Percentiles rank a stretch among this genome's conserved stretches.
These are phyloP conservation scores for Cyberlindnera mycetangii DNA, from an alignment of 805 yeast genomes.

Conservation along the genomic window DNA sequence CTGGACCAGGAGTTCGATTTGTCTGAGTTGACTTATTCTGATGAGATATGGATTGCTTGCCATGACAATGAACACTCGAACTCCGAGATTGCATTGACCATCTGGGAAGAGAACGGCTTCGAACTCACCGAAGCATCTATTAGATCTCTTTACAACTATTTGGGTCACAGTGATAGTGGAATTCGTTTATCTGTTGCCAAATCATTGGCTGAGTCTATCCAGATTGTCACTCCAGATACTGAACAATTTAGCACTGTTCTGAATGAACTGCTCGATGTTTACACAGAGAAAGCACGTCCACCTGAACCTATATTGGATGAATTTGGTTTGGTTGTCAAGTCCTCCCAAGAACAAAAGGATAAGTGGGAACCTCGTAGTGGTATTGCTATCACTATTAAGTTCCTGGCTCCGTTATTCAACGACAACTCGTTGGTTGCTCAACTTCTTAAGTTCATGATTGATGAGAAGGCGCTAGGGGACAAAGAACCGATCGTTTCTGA, in stretches of 20 bases:
- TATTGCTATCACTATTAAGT: constrained; percentile 62
- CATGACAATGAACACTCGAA: constrained; percentile 69
- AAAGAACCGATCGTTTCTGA: constrained; percentile 67
- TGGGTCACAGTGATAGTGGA: constrained; percentile 59
- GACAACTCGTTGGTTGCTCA: constrained; percentile 41
- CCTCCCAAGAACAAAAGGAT: constrained; percentile 61
- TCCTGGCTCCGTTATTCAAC: constrained; percentile 45
- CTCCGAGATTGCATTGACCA: constrained; percentile 66
- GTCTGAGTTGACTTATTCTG: constrained; percentile 44
- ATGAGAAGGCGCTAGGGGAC: constrained; percentile 71
- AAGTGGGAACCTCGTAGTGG: constrained; percentile 87
- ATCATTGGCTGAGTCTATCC: constrained; percentile 60
- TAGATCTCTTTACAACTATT: constrained; percentile 42
- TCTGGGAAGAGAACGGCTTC: constrained; percentile 80
- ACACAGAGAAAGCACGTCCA: constrained; percentile 59
- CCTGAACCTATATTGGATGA: constrained; percentile 76
- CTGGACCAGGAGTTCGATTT: constrained; percentile 76
- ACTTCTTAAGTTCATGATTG: constrained; percentile 62
- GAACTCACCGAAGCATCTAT: constrained; percentile 45
- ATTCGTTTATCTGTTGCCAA: constrained; percentile 70
- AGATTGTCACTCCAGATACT: constrained; percentile 29
- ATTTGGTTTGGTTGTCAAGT: constrained; percentile 71
- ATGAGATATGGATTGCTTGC: constrained; percentile 74
- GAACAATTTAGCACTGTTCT: constrained; percentile 34
- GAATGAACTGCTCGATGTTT: constrained; percentile 49